Conservation (phyloP, 176 grass and related monocot genomes). For the Dendrocalamus sinicus region DNA sequence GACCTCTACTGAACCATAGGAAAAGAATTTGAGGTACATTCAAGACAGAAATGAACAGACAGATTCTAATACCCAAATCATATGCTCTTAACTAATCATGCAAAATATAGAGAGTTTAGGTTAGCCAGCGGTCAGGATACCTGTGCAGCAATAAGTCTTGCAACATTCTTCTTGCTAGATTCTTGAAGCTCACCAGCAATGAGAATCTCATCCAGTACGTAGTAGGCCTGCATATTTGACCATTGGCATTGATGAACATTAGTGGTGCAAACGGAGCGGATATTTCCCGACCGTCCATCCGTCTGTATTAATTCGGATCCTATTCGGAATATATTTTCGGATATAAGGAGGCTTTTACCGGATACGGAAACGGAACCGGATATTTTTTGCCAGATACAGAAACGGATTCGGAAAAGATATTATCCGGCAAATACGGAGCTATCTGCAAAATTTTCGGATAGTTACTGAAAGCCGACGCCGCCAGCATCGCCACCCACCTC, state of each 20-base stretch:
- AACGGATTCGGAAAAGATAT: too few species aligned
- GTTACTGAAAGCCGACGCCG: too few species aligned
- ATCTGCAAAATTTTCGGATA: too few species aligned
- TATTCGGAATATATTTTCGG: too few species aligned
- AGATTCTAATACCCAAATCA: background rate
- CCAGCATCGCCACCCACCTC: too few species aligned
- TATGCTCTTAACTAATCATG: background rate
- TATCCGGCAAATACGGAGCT: too few species aligned
- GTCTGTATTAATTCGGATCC: too few species aligned
- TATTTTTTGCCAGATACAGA: too few species aligned
- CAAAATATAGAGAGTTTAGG: background rate
- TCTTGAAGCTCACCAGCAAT: constrained; percentile 97
- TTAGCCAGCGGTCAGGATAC: constrained; percentile 45
- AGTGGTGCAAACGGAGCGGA: too few species aligned
- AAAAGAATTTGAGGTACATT: background rate
- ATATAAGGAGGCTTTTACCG: too few species aligned
- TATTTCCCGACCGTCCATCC: too few species aligned
- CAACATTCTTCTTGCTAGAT: constrained; percentile 97
- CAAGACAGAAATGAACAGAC: background rate
- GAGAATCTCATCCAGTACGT: constrained; percentile 96
- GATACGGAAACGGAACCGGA: too few species aligned
- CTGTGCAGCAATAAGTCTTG: constrained; percentile 90
- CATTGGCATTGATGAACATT: constrained; percentile 31
- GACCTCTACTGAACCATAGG: background rate
- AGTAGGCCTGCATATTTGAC: constrained; percentile 76